phyloP scores from a whole-genome alignment of 176 grass and related monocot species.

The Avena insularis region DNA sequence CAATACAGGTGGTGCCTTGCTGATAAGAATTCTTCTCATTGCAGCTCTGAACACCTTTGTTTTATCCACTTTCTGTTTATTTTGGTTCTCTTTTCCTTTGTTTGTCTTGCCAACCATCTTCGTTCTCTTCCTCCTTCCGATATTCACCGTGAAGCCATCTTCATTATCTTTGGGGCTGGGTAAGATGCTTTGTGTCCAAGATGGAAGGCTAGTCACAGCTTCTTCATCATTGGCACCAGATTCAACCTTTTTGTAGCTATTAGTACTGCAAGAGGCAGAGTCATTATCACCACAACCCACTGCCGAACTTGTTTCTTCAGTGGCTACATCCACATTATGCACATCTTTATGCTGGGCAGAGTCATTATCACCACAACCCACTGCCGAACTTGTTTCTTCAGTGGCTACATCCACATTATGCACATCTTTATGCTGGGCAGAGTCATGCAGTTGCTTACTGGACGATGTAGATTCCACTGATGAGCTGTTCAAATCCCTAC shows the following conservation, averaged over 20 bases:
- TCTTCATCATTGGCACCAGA: slow-evolving; percentile 48
- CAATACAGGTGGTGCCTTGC: slow-evolving; percentile 73
- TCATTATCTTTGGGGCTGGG: slow-evolving; percentile 40
- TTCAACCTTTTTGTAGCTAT: slow-evolving; percentile 37
- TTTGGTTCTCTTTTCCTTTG: slow-evolving; percentile 44
- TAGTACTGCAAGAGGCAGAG: slow-evolving; percentile 48
- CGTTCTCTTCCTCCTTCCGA: slow-evolving; percentile 44
- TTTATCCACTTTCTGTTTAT: slow-evolving; percentile 50
- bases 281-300: slow-evolving; percentile 49
- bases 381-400: slow-evolving; percentile 34
- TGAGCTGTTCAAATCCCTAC: slow-evolving; percentile 45
- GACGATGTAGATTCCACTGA: slow-evolving; percentile 41
- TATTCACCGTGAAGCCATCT: slow-evolving; percentile 49
- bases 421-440: slow-evolving; percentile 38
- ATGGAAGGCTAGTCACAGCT: slow-evolving; percentile 44
- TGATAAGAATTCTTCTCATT: slow-evolving; percentile 90
- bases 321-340: slow-evolving; percentile 42
- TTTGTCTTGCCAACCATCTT: slow-evolving; percentile 50
- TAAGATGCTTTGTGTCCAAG: slow-evolving; percentile 47
- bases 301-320: slow-evolving; percentile 35
- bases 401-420: slow-evolving; percentile 43
- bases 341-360: slow-evolving; percentile 42
- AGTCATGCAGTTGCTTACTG: slow-evolving; percentile 42
- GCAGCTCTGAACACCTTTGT: slow-evolving; percentile 79
- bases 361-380: slow-evolving; percentile 50